Conservation (phyloP, 805 yeast species). For the Clavispora santaluciae region DNA sequence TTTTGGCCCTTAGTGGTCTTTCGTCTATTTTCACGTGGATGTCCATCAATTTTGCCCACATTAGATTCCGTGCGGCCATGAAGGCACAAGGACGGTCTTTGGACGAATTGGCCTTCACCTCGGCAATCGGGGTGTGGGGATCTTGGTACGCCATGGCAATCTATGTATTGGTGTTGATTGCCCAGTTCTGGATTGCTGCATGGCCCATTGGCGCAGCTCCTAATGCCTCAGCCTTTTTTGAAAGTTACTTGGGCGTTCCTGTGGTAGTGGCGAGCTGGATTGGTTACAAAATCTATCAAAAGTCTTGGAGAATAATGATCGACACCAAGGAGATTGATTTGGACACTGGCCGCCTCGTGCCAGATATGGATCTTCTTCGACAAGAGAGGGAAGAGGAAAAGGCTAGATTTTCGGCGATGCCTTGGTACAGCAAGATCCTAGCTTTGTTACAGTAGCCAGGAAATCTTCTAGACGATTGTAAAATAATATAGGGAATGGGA, state of each 20-base stretch:
- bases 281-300: slow-evolving; percentile 48
- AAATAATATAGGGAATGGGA: not conserved
- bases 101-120: slow-evolving; percentile 1
- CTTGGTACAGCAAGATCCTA: slow-evolving; percentile 8
- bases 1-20: slow-evolving; percentile 1
- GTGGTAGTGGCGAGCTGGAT: slow-evolving; percentile 51
- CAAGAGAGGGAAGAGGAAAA: slow-evolving; percentile 18
- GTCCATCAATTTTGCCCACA: slow-evolving; percentile 3
- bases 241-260: slow-evolving; percentile 58
- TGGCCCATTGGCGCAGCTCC: slow-evolving; percentile 58
- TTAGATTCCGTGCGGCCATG: slow-evolving; percentile 3
- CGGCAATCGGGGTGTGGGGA: not conserved
- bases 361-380: slow-evolving; percentile 25
- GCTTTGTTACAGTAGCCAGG: not conserved
- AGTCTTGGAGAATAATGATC: slow-evolving; percentile 21
- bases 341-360: slow-evolving; percentile 29
- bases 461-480: not conserved
- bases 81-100: slow-evolving; percentile 1
- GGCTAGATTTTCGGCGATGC: slow-evolving; percentile 6
- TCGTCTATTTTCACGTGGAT: slow-evolving; percentile 5
- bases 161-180: slow-evolving; percentile 56
- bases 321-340: slow-evolving; percentile 26
- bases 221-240: slow-evolving; percentile 55
- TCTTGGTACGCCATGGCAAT: slow-evolving; percentile 1
- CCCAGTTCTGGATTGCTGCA: slow-evolving; percentile 80